phyloP scores from a whole-genome alignment of 2,329 filamentous ascomycete genomes.

The Stagonosporopsis rhizophila region DNA sequence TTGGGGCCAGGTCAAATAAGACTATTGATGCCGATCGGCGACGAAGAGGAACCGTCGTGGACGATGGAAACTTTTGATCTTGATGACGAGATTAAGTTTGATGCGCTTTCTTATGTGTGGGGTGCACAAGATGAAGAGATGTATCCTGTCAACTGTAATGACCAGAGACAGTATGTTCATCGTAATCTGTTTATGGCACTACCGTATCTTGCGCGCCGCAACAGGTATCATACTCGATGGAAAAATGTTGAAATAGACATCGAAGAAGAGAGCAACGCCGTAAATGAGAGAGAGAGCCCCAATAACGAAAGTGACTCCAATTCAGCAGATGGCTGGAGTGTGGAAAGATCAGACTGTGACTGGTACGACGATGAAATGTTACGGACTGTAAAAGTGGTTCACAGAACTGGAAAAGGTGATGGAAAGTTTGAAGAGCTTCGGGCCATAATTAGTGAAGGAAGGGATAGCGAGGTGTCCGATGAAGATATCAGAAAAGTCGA shows the following conservation, averaged over 20 bases:
- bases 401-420: not conserved
- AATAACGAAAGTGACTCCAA: not conserved
- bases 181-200: not conserved
- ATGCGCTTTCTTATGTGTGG: conserved; percentile 2
- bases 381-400: not conserved
- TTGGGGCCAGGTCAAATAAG: not conserved
- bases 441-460: not conserved
- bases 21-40: not conserved
- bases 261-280: too few relatives aligned
- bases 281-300: not conserved
- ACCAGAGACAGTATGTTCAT: not conserved
- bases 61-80: not conserved
- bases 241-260: not conserved
- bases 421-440: not conserved
- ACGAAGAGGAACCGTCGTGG: not conserved
- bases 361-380: not conserved
- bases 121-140: not conserved
- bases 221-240: not conserved
- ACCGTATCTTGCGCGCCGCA: not conserved
- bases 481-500: not conserved
- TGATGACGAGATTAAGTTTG: not conserved
- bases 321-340: not conserved
- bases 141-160: not conserved
- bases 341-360: not conserved
- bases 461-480: not conserved